These are phyloP conservation scores for Ustulina deusta DNA, from an alignment of 2,329 filamentous ascomycete genomes.

Conservation along the genomic window DNA sequence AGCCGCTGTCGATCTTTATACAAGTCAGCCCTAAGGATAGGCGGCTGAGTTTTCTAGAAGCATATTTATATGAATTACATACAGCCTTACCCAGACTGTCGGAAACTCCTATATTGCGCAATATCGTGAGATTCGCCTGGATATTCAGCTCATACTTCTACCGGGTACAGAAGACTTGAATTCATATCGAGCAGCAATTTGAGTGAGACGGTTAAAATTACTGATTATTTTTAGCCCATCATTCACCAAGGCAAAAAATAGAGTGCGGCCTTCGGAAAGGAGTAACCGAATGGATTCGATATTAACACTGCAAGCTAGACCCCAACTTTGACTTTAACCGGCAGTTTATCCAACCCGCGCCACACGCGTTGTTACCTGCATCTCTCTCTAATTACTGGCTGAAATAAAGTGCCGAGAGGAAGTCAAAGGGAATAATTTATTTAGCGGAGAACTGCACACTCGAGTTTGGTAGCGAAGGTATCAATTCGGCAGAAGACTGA, in stretches of 20 bases:
- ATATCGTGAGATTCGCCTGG: slow-evolving; percentile 30
- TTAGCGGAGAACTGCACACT: slow-evolving; percentile 7
- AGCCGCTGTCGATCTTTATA: slow-evolving; percentile 32
- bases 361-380: slow-evolving; percentile 14
- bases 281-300: slow-evolving; percentile 4
- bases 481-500: slow-evolving; percentile 1
- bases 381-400: slow-evolving; percentile 19
- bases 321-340: slow-evolving; percentile 31
- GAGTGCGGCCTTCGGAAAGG: slow-evolving; percentile 1
- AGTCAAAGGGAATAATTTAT: not conserved
- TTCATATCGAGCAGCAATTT: slow-evolving; percentile 28
- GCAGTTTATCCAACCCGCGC: slow-evolving; percentile 35
- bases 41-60: slow-evolving; percentile 23
- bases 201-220: slow-evolving; percentile 15
- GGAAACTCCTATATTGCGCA: slow-evolving; percentile 34
- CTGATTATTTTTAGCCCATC: slow-evolving; percentile 20
- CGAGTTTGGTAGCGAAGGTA: slow-evolving; percentile 19
- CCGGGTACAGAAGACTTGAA: not conserved
- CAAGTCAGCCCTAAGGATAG: not conserved
- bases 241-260: not conserved
- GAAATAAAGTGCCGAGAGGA: slow-evolving; percentile 29
- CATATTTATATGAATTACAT: slow-evolving; percentile 31
- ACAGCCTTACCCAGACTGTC: slow-evolving; percentile 30
- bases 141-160: slow-evolving; percentile 20
- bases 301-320: slow-evolving; percentile 29